These are phyloP conservation scores for Epithemia pelagica DNA, from an alignment of 108 stramenopile genomes.

Conservation along the genomic window DNA sequence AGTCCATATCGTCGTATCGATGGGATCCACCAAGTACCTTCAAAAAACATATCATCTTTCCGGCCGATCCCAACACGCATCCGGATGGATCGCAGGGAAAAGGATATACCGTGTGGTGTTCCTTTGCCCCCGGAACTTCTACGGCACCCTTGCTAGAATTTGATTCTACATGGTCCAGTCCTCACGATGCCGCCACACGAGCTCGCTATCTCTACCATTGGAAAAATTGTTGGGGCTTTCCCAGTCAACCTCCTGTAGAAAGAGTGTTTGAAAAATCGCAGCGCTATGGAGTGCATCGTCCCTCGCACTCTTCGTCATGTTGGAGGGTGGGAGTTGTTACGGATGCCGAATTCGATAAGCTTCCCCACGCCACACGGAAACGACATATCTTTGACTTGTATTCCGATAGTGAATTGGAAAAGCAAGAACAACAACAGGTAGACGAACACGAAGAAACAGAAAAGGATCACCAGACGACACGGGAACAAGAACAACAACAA, in stretches of 20 bases:
- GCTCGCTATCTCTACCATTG: background rate
- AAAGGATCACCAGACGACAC: too few relatives aligned
- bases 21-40: background rate
- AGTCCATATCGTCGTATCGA: too few relatives aligned
- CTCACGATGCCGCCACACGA: background rate
- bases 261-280: background rate
- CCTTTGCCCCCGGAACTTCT: background rate
- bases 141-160: background rate
- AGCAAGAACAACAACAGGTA: background rate
- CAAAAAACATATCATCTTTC: background rate
- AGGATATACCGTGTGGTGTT: background rate
- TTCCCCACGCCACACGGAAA: background rate
- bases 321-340: background rate
- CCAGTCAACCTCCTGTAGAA: background rate
- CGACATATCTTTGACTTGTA: background rate
- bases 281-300: background rate
- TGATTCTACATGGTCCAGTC: background rate
- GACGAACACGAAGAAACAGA: background rate
- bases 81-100: background rate
- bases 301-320: background rate
- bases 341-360: background rate
- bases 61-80: background rate
- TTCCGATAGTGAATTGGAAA: background rate
- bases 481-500: background rate
- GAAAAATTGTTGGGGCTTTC: background rate